Percentiles rank a stretch among this genome's conserved stretches.
phyloP scores from a whole-genome alignment of 495 filamentous ascomycete genomes.

The Penicillium nucicola region DNA sequence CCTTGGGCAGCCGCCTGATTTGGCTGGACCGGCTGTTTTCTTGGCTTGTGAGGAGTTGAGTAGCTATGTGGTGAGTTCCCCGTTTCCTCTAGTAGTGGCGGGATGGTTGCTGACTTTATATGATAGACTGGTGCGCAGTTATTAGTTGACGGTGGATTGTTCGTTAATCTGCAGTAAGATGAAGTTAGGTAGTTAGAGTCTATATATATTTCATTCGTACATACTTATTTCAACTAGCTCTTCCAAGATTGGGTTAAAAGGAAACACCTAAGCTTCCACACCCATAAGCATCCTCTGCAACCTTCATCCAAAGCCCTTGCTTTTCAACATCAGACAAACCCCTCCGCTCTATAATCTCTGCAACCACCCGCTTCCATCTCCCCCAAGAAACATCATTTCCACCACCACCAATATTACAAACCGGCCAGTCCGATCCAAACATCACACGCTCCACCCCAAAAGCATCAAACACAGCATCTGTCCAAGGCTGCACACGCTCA shows the following conservation, averaged over 20 bases:
- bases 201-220: too few species aligned
- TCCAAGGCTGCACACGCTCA: conserved; percentile 55
- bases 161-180: conserved; percentile 61
- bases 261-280: conserved; percentile 30
- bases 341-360: conserved; percentile 56
- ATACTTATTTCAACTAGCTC: too few species aligned
- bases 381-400: conserved; percentile 48
- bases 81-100: conserved; percentile 1
- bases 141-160: conserved; percentile 79
- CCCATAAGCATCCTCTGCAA: conserved; percentile 64
- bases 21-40: conserved; percentile 84
- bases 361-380: conserved; percentile 43
- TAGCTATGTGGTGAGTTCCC: conserved; percentile 58
- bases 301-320: conserved; percentile 64
- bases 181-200: too few species aligned
- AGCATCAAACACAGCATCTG: conserved; percentile 59
- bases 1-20: conserved; percentile 63
- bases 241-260: too few species aligned
- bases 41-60: conserved; percentile 74
- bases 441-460: conserved; percentile 73
- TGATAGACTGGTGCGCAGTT: conserved; percentile 72
- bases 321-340: conserved; percentile 55
- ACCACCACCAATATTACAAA: conserved; percentile 68
- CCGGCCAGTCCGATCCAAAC: conserved; percentile 90
- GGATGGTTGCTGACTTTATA: conserved; percentile 1